Base-by-base conservation (phyloP, 2,329 filamentous ascomycete species). In the Exophiala phaeomuriformis region DNA sequence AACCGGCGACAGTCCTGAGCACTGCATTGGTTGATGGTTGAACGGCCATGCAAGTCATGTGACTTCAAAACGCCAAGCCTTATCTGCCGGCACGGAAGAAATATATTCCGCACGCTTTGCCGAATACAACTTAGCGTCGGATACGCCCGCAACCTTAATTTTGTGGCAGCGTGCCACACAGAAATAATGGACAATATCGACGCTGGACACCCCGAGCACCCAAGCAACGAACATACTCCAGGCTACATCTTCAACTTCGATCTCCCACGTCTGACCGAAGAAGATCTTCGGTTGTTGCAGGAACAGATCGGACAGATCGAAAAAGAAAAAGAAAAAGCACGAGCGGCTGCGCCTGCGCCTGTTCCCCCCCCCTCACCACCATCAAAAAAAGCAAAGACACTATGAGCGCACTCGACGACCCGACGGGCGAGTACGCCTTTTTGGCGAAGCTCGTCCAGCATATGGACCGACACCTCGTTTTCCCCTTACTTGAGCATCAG, bases 381-480 rank as follows among this genome's bases (percentile, higher is more conserved):
- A 19, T 30, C 41, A 3, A 46, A 40, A 9, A 39, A 51, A 32
- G 35, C 46, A 37, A 33, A 51, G 40, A 46, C 43, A 55, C 32
- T 19, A 55, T 55, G 53, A 50, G 47, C 43, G 12, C 55, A 31
- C 7, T 60, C 46, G 60, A 57, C 10, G 68, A 77, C 84, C 72
- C 81, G 80, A 67, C 81, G 83, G 70, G 61, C 53, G 77, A 86
- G 71, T 82, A 88, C 75, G 86, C 85, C 70, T 82, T 97, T 61
- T 81, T 96, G 65, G 88, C 89, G 66, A 90, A 90, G 74, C 78
- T 98, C 67, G 86, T 96, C 69, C 84, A 84, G 64, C 84, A 94
- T 72, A 87, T 98, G 72, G 93, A 96, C 77, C 85, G 93, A 64
- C 93, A 98, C 72, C 80, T 98, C 66, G 87, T 97, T 68, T 98